Evolutionary conservation across 2,329 filamentous ascomycete genomes (phyloP), one percentile per base, ranked within the genome.

Genomic region (Colletotrichum karsti): DNA sequence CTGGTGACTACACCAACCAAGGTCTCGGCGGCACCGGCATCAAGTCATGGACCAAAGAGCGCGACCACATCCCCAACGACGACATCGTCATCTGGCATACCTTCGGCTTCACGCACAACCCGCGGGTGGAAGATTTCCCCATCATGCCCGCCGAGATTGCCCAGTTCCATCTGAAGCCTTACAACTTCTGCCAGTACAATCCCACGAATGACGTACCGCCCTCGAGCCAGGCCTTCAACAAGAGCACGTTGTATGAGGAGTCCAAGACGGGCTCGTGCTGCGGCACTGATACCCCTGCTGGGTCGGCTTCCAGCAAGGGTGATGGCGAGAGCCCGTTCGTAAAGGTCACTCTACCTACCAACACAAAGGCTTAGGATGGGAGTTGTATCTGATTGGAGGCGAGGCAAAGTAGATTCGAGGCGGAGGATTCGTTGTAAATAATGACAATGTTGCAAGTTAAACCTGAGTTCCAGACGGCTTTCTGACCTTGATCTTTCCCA

Each of bases 121-220:
- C 89, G 0, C 81, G 89, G 6, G 82, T 88, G 24, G 90, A 91
- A 73, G 90, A 92, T 73, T 92, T 91, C 77, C 90, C 90, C 1
- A 87, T 92, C 42, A 92, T 92, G 90, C 90, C 90, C 0, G 85
- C 84, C 72, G 90, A 92, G 77, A 84, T 80, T 13, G 74, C 86
- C 15, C 81, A 80, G 71, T 83, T 88, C 1, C 76, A 77, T 50
- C 73, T 88, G 39, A 82, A 85, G 71, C 85, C 85, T 0, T 82
- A 81, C 4, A 86, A 87, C 67, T 87, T 87, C 71, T 87, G 87
- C 69, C 78, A 81, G 4, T 79, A 78, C 64, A 88, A 87, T 69
- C 85, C 85, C 1, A 83, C 83, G 1, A 70, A 86, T 9, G 85
- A 87, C 75, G 81, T 86, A 13, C 82, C 85, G 3, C 80, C 81